Conservation (phyloP, 2,329 filamentous ascomycete species). For the Microcera coccophila region DNA sequence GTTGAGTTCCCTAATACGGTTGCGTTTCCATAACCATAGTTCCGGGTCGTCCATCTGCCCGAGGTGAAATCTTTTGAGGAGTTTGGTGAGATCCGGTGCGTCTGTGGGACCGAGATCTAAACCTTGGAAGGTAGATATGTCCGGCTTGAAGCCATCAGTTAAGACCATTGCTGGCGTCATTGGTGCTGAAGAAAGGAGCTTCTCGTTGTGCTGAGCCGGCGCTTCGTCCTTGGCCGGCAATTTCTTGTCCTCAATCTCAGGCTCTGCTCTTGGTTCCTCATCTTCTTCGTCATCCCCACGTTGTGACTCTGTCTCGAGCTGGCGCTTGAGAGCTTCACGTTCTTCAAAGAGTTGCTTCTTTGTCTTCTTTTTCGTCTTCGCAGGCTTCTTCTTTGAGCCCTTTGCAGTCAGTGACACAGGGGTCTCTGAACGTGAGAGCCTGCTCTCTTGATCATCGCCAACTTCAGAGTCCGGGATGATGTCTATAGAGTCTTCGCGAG, state of each 20-base stretch:
- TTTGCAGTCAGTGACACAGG: slow-evolving; percentile 42
- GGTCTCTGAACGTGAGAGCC: slow-evolving; percentile 44
- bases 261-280: slow-evolving; percentile 21
- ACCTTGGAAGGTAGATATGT: slow-evolving; percentile 43
- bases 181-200: slow-evolving; percentile 47
- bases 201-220: slow-evolving; percentile 40
- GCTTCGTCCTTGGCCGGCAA: slow-evolving; percentile 30
- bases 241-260: slow-evolving; percentile 17
- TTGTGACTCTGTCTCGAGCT: slow-evolving; percentile 46
- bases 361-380: slow-evolving; percentile 67
- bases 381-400: slow-evolving; percentile 51
- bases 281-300: slow-evolving; percentile 40
- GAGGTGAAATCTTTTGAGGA: slow-evolving; percentile 45
- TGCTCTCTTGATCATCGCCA: slow-evolving; percentile 40
- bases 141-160: slow-evolving; percentile 43
- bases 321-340: slow-evolving; percentile 55
- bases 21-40: slow-evolving; percentile 55
- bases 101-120: slow-evolving; percentile 45
- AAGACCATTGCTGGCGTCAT: slow-evolving; percentile 43
- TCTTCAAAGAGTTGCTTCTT: slow-evolving; percentile 75
- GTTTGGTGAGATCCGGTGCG: slow-evolving; percentile 45
- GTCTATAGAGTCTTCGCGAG: slow-evolving; percentile 48
- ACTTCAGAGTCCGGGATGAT: slow-evolving; percentile 45
- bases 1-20: slow-evolving; percentile 55
- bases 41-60: slow-evolving; percentile 47